These are phyloP conservation scores for Podila epigama DNA, from an alignment of 192 early-diverging fungal genomes.

Conservation along the genomic window DNA sequence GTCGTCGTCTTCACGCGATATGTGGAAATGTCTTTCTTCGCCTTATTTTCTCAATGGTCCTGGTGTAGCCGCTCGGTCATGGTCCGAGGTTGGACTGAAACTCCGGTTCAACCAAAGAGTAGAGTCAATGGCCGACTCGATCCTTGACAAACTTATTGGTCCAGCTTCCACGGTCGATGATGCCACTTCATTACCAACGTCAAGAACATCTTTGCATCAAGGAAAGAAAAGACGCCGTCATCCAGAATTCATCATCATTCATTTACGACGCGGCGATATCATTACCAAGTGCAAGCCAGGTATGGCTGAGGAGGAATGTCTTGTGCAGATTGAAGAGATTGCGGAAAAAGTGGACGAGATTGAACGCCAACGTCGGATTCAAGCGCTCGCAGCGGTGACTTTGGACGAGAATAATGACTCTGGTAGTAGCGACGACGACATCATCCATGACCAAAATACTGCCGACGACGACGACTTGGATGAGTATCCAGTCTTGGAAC, in stretches of 20 bases:
- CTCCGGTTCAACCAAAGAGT: slow-evolving; percentile 28
- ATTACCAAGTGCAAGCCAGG: slow-evolving; percentile 25
- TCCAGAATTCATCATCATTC: slow-evolving; percentile 44
- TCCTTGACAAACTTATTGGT: slow-evolving; percentile 26
- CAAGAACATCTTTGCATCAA: too few species aligned
- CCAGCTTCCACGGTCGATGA: neutral
- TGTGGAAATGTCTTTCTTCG: slow-evolving; percentile 36
- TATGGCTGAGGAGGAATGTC: slow-evolving; percentile 19
- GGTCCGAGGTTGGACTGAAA: slow-evolving; percentile 24
- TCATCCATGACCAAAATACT: neutral
- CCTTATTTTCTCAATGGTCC: slow-evolving; percentile 25
- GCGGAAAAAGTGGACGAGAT: slow-evolving; percentile 38
- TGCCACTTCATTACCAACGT: too few species aligned
- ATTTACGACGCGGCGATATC: slow-evolving; percentile 37
- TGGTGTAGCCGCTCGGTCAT: neutral
- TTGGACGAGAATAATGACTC: too few species aligned
- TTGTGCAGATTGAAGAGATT: slow-evolving; percentile 45
- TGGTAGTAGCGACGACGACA: too few species aligned
- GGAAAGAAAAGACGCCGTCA: slow-evolving; percentile 15
- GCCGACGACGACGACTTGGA: neutral
- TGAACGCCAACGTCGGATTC: slow-evolving; percentile 10
- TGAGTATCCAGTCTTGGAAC: slow-evolving; percentile 1
- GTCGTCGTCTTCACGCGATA: slow-evolving; percentile 1
- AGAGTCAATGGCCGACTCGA: slow-evolving; percentile 40
- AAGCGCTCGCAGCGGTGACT: neutral